Base-by-base conservation (phyloP, 345 rosid genomes). In the Raphanus sativus region DNA sequence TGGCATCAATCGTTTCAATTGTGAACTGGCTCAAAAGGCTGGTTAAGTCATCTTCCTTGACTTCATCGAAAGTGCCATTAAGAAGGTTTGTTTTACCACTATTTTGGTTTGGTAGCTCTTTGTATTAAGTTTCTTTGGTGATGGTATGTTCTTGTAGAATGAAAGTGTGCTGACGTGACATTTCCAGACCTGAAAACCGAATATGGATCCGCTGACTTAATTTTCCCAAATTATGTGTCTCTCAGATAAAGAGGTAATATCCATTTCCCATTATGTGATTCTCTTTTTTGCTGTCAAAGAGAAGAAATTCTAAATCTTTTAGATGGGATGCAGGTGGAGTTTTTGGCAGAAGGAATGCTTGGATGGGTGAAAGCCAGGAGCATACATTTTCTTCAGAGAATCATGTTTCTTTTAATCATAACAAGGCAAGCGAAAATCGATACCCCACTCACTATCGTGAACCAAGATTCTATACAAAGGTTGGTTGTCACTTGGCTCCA, bases 371-470 rank as follows among this genome's bases (percentile, higher is more conserved):
- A 36, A 36, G 40, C 40, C 40, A 36, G 40, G 40, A 36, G 10
- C 10, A 7, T 36, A 8, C 40, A 32, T 32, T 75, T 91, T 92
- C 88, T 92, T 95, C 75, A 85, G 97, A 81, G 98, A 95, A 80
- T 88, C 98, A 67, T 95, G 99, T 77, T 92, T 95, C 81, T 91
- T 91, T 82, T 97, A 90, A 81, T 92, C 98, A 21, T 97, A 94
- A n/a, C 97, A 92, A 78, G 75, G 83, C 71, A 91, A 87, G 83
- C 83, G 93, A 61, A 91, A 88, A 71, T 62, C 67, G 28, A 91
- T n/a, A 91, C 81, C 99, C 98, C 24, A 88, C 98, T 17, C 97
- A 89, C 77, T 92, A 92, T 81, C 94, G 97, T 58, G 99, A 95
- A 77, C 99, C 99, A 13, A 86, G 93, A 80, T 95, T 83, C 85